Evolutionary conservation across 148 eudicot genomes (phyloP).

Genomic region (Chenopodium berlandieri): DNA sequence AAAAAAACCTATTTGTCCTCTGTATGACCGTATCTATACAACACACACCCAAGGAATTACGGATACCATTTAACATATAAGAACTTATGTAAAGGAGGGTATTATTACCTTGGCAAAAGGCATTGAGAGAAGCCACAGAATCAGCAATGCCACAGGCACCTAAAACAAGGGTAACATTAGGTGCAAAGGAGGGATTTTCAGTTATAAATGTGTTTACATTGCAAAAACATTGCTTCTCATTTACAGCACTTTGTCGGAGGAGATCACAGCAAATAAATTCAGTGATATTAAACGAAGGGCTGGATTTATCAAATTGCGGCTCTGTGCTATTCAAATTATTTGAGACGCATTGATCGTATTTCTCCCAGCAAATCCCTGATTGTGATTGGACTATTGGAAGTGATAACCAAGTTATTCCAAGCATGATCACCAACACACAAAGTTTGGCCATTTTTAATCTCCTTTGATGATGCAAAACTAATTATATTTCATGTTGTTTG

Average conservation of each 20-base stretch:
- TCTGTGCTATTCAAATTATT: neutral
- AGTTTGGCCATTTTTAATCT: neutral
- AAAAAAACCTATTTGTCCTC: no score
- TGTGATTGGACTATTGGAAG: neutral
- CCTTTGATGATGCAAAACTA: neutral
- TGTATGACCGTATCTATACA: neutral
- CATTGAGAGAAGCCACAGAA: constrained; percentile 16
- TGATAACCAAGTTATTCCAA: neutral
- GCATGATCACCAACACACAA: neutral
- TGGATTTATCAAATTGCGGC: constrained; percentile 11
- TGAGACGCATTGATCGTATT: neutral
- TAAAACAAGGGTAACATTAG: neutral
- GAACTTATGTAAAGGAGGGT: neutral
- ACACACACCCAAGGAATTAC: neutral
- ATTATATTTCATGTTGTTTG: neutral
- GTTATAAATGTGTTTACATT: neutral
- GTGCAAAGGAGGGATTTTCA: constrained; percentile 8
- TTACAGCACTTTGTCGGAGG: constrained; percentile 4
- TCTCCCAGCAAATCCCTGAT: constrained; percentile 16
- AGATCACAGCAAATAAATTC: constrained; percentile 22
- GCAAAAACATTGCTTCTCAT: constrained; percentile 23
- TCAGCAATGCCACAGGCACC: constrained; percentile 6
- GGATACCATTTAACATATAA: neutral
- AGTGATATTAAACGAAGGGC: constrained; percentile 19
- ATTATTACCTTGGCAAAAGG: constrained; percentile 14